phyloP scores from a whole-genome alignment of 2,329 filamentous ascomycete species.

The Curvularia hawaiiensis region DNA sequence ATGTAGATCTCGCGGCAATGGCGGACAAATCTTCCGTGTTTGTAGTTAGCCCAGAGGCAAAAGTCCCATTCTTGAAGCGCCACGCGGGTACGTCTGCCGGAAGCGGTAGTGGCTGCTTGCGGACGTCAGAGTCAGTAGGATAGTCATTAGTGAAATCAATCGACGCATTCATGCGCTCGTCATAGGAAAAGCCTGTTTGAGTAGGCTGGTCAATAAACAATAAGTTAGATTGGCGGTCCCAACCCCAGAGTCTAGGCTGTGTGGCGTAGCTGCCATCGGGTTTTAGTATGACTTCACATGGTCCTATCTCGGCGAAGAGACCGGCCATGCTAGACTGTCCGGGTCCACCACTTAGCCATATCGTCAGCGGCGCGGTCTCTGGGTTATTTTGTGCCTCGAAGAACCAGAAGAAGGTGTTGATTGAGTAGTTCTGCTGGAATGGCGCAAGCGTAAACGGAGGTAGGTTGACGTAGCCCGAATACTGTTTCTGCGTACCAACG shows the following conservation, averaged over 20 bases:
- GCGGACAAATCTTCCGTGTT: constrained; percentile 62
- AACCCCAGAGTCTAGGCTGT: constrained; percentile 65
- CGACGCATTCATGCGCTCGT: constrained; percentile 61
- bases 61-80: constrained; percentile 66
- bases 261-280: constrained; percentile 58
- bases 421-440: constrained; percentile 60
- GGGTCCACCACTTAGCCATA: constrained; percentile 70
- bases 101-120: constrained; percentile 34
- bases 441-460: constrained; percentile 56
- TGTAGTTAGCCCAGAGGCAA: constrained; percentile 59
- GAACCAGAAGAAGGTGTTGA: constrained; percentile 70
- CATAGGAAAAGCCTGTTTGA: constrained; percentile 72
- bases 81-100: constrained; percentile 46
- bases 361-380: constrained; percentile 58
- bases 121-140: constrained; percentile 1
- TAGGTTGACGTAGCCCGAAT: constrained; percentile 68
- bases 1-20: constrained; percentile 63
- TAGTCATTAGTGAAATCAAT: constrained; percentile 21
- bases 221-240: constrained; percentile 66
- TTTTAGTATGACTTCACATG: constrained; percentile 51
- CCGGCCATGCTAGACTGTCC: constrained; percentile 69
- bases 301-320: constrained; percentile 65
- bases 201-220: constrained; percentile 69
- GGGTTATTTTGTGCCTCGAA: constrained; percentile 62
- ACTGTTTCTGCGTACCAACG: constrained; percentile 69